Evolutionary conservation across 2,329 filamentous ascomycete species (phyloP).

Genomic region (Colletotrichum ledebouriae): DNA sequence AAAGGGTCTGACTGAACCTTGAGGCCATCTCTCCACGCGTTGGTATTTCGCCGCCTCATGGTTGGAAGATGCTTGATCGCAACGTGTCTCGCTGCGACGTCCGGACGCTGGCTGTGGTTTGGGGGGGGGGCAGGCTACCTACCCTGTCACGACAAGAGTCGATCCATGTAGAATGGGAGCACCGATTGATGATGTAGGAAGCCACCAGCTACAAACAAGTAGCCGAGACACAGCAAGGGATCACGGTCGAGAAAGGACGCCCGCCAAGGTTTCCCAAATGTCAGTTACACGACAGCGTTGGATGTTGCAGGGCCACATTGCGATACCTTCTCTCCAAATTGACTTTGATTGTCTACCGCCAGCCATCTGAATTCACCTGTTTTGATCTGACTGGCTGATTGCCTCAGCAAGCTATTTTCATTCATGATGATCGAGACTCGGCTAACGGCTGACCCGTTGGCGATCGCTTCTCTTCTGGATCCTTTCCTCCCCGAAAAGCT

Average conservation of each 20-base stretch:
- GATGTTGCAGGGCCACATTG: slow-evolving; percentile 12
- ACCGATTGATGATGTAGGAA: background rate
- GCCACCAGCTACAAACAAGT: background rate
- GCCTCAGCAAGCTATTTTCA: background rate
- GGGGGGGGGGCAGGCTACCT: accelerated
- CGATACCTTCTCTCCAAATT: slow-evolving; percentile 4
- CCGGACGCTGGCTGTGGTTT: background rate
- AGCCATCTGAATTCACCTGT: slow-evolving; percentile 9
- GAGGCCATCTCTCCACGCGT: slow-evolving; percentile 9
- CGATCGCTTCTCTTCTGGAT: background rate
- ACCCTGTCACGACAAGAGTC: background rate
- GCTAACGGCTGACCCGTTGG: slow-evolving; percentile 11
- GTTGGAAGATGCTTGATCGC: background rate
- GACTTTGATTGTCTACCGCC: slow-evolving; percentile 8
- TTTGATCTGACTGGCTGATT: background rate
- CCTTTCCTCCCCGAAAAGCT: too few species aligned
- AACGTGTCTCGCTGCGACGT: background rate
- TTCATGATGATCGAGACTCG: background rate
- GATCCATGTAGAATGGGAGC: background rate
- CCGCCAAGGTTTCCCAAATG: background rate
- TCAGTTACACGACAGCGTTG: slow-evolving; percentile 21
- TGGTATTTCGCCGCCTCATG: slow-evolving; percentile 17
- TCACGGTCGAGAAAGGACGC: background rate
- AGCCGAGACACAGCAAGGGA: slow-evolving; percentile 34
- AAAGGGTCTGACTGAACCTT: slow-evolving; percentile 23